These are phyloP conservation scores for Penicillium diatomitis DNA, from an alignment of 495 filamentous ascomycete species.

Conservation along the genomic window DNA sequence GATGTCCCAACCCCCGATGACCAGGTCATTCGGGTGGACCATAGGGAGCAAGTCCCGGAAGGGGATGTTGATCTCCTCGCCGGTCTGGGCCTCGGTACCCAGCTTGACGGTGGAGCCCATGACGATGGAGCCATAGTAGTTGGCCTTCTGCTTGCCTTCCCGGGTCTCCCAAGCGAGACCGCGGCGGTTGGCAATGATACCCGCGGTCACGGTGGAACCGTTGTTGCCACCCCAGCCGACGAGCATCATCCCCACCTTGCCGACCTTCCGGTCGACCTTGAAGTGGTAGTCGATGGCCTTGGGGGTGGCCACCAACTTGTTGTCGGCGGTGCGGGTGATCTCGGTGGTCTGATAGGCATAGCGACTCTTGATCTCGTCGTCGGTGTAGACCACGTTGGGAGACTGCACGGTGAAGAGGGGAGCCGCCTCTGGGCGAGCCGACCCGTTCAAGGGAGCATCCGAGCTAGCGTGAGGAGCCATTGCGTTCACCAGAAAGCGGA, in stretches of 20 bases:
- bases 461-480: conserved; percentile 95
- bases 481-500: conserved; percentile 26
- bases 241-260: conserved; percentile 93
- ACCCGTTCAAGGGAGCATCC: conserved; percentile 59
- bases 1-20: conserved; percentile 97
- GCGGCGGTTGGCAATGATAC: conserved; percentile 91
- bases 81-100: conserved; percentile 74
- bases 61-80: conserved; percentile 89
- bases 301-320: conserved; percentile 75
- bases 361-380: conserved; percentile 79
- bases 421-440: conserved; percentile 39
- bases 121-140: conserved; percentile 96
- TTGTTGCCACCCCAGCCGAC: conserved; percentile 99
- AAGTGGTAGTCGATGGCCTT: conserved; percentile 91
- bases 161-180: conserved; percentile 85
- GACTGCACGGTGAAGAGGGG: conserved; percentile 80
- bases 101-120: conserved; percentile 97
- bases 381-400: conserved; percentile 85
- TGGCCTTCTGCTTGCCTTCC: conserved; percentile 72
- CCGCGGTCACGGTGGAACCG: conserved; percentile 92
- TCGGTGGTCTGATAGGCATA: conserved; percentile 94
- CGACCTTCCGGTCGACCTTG: conserved; percentile 90
- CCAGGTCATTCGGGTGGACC: conserved; percentile 94
- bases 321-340: conserved; percentile 60
- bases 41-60: conserved; percentile 92